Conservation (phyloP, 768 basidiomycete species). For the Leccinum aurantiacum region DNA sequence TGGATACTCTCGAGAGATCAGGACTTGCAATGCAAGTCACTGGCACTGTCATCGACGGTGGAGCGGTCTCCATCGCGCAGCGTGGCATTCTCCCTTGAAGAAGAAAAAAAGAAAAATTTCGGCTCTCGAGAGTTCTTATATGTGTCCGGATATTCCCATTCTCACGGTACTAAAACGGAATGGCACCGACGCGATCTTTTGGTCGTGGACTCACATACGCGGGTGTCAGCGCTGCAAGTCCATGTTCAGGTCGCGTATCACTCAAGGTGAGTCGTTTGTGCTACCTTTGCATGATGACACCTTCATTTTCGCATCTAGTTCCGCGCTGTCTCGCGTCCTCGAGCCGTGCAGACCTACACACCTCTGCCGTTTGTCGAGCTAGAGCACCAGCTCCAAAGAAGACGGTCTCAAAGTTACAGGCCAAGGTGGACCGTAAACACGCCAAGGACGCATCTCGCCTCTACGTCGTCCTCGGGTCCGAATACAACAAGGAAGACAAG, state of each 20-base stretch:
- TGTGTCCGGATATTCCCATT: conserved; percentile 20
- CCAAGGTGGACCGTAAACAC: conserved; percentile 42
- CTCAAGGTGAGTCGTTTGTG: conserved; percentile 18
- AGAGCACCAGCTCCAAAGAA: conserved; percentile 38
- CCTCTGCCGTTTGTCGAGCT: conserved; percentile 42
- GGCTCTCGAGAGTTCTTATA: conserved; percentile 23
- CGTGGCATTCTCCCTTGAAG: conserved; percentile 59
- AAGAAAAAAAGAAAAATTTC: conserved; percentile 6
- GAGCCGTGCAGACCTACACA: conserved; percentile 46
- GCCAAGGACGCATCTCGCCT: conserved; percentile 44
- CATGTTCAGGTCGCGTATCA: conserved; percentile 31
- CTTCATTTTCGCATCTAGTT: conserved; percentile 21
- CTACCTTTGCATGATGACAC: neutral
- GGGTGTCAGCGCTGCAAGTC: neutral
- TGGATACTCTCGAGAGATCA: conserved; percentile 53
- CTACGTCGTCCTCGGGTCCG: conserved; percentile 75
- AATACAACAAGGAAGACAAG: conserved; percentile 59
- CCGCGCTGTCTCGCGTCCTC: conserved; percentile 43
- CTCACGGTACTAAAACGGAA: conserved; percentile 36
- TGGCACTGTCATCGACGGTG: conserved; percentile 67
- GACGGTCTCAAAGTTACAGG: conserved; percentile 46
- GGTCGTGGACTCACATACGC: neutral
- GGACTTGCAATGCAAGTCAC: conserved; percentile 50
- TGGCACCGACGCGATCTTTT: neutral
- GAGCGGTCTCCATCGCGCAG: conserved; percentile 53